Evolutionary conservation across 106 monocot species (phyloP).

Genomic region (Phalaenopsis equestris): DNA sequence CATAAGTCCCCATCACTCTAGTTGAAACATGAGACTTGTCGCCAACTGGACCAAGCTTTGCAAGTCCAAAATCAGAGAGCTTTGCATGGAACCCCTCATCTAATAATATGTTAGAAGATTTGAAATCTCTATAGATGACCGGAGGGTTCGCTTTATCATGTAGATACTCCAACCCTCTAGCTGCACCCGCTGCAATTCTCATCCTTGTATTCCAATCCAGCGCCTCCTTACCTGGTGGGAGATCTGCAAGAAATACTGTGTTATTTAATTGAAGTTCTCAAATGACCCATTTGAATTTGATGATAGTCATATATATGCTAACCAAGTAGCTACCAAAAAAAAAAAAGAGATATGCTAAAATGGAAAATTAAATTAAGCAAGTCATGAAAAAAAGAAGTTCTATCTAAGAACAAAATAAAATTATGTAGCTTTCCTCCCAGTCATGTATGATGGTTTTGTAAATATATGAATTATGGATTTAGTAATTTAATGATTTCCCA

Average conservation of each 20-base stretch:
- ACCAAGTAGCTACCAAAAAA: too few species aligned
- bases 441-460: background rate
- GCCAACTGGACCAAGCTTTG: conserved; percentile 78
- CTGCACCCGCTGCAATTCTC: conserved; percentile 79
- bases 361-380: background rate
- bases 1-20: conserved; percentile 79
- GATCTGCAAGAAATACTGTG: conserved; percentile 23
- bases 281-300: background rate
- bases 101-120: conserved; percentile 66
- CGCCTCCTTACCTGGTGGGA: conserved; percentile 54
- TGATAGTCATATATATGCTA: background rate
- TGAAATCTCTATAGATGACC: conserved; percentile 72
- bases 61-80: conserved; percentile 80
- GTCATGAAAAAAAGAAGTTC: background rate
- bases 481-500: background rate
- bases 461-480: background rate
- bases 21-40: conserved; percentile 79
- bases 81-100: conserved; percentile 59
- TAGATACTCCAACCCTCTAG: conserved; percentile 64
- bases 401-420: background rate
- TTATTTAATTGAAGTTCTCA: background rate
- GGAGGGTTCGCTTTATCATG: conserved; percentile 69
- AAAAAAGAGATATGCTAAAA: background rate
- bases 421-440: background rate
- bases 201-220: conserved; percentile 74